Base-by-base conservation (phyloP, 1,284 basidiomycete species). In the Coniferiporia weirii region DNA sequence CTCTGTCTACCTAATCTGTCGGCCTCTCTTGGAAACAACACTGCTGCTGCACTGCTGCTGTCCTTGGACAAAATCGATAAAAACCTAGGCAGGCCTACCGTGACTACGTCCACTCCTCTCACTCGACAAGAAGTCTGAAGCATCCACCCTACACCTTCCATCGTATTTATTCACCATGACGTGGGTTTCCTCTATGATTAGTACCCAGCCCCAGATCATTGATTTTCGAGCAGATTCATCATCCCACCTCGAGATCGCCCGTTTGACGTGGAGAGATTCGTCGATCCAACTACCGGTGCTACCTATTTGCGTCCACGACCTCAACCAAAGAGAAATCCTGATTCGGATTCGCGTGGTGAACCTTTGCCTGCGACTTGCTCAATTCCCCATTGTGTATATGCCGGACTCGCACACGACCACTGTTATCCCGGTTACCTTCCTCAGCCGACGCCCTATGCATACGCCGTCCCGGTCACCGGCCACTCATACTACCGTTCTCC, bases 241-340 rank as follows among this genome's bases (percentile, higher is more conserved):
- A 52, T 47, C 47, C 57, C 57, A 20, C 50, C 20, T 35, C 52
- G 57, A 32, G 50, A 58, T 35, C 40, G 20, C 8, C 57, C 57
- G 17, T 17, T 47, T 45, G 57, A 58, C 12, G 32, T 27, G 9
- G 50, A 52, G 15, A 44, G 22, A 17, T 34, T 51, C 22, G 50
- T 46, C 17, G 58, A 59, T 54, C 58, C 58, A 27, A 35, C 36
- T 27, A 59, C 58, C 40, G 58, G 58, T 15, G 58, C 58, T 3
- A 54, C n/a, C 7, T 49, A 44, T 45, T 43, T 48, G n/a, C 58
- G 35, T 32, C 44, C 46, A 13, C 45, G 17, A 3, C n/a, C 36
- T 27, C 27, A 27, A 27, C 27, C 27, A 27, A 27, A 27, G 17
- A 46, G 44, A 20, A 45, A 44, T 35, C 52, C 35, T 20, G 35